Evolutionary conservation across 495 filamentous ascomycete species (phyloP).

Genomic region (Acidomyces sp.): DNA sequence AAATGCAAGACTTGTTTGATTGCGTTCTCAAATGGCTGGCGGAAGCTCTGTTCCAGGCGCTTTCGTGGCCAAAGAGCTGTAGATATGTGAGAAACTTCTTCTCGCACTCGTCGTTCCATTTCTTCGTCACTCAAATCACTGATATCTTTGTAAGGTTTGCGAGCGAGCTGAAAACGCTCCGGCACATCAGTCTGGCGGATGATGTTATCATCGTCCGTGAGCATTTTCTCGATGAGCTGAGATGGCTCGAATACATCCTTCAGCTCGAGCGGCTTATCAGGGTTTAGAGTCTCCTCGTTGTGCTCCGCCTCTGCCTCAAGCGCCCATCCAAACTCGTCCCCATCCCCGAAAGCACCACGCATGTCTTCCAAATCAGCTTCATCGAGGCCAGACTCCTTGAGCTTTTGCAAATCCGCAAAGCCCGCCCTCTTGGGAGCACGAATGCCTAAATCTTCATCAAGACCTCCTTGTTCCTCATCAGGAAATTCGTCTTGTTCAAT

Average conservation of each 20-base stretch:
- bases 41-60: conserved; percentile 51
- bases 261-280: conserved; percentile 62
- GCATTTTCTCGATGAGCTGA: conserved; percentile 78
- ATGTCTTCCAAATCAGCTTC: conserved; percentile 89
- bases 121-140: conserved; percentile 64
- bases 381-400: conserved; percentile 62
- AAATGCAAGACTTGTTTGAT: conserved; percentile 91
- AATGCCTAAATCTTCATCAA: conserved; percentile 79
- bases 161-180: conserved; percentile 83
- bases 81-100: conserved; percentile 85
- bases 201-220: conserved; percentile 86
- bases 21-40: conserved; percentile 70
- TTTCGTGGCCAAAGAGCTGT: conserved; percentile 80
- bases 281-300: conserved; percentile 57
- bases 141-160: conserved; percentile 64
- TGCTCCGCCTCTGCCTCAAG: conserved; percentile 64
- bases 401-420: conserved; percentile 49
- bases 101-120: conserved; percentile 40
- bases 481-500: conserved; percentile 92
- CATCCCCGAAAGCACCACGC: conserved; percentile 87
- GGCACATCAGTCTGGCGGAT: conserved; percentile 81
- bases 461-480: conserved; percentile 64
- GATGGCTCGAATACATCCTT: conserved; percentile 98
- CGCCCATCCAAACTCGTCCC: conserved; percentile 89
- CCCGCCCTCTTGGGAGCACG: conserved; percentile 52